Evolutionary conservation across 1,284 basidiomycete genomes (phyloP), one percentile per base, ranked within the genome.

Genomic region (Retiboletus fuscus): DNA sequence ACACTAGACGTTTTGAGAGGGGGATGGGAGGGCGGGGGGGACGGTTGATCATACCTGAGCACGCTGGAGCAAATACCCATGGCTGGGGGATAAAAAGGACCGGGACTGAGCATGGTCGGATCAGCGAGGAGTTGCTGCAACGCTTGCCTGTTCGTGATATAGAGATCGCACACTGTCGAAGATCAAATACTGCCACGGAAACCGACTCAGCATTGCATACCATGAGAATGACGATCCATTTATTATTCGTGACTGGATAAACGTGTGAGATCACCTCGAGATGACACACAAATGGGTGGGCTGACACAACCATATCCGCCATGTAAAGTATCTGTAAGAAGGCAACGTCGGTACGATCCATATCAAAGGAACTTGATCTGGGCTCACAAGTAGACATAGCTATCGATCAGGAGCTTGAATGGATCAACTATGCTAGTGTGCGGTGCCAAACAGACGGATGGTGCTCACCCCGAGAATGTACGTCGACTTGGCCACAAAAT

Each of bases 291-390:
- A 26, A 61, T 22, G 5, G 34, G 28, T 55, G 30, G 43, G 75
- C 78, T 68, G 60, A 82, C 79, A 82, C 46, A 67, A 28, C 81
- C 80, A 80, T 77, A 80, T 73, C 11, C 80, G 73, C 80, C 79
- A 80, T 5, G 77, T 79, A 55, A 80, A 80, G 65, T 80, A 80
- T 10, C 79, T 81, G 55, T 10, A 20, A 13, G 39, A 11, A 66
- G n/a, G 18, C 11, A 22, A 53, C 58, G 28, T 61, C 15, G 18
- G 11, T 39, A 39, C 24, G 41, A 18, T 3, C 1, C 5, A 46
- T 15, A 5, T 12, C 28, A n/a, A 34, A 3, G 22, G 24, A 28
- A 51, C 18, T 20, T 5, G 18, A 61, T 20, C 16, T 15, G 3
- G 43, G 66, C 79, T 66, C 34, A 79, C 79, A 75, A n/a, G 55